A percentile compares a stretch with the other conserved stretches of the same genome.
These are phyloP conservation scores for Eucalyptus brandiana DNA, from an alignment of 345 rosid genomes.

Conservation along the genomic window DNA sequence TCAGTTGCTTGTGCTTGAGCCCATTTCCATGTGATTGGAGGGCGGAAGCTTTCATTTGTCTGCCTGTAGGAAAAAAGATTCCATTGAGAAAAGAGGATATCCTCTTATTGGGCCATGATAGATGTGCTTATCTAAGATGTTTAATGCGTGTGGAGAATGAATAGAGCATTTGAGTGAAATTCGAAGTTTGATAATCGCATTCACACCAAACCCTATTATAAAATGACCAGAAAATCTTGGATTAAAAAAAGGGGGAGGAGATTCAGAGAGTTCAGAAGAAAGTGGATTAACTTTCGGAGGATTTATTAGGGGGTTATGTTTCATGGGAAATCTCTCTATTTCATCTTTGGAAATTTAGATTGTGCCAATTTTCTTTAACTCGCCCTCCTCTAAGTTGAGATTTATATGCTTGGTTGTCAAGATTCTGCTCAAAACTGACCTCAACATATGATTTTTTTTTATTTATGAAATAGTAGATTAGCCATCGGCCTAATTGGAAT, in stretches of 20 bases:
- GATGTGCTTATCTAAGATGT: background rate
- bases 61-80: background rate
- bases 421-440: background rate
- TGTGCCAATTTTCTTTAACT: background rate
- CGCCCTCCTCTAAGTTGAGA: background rate
- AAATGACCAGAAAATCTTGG: background rate
- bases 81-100: background rate
- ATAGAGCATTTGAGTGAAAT: background rate
- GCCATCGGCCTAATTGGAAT: background rate
- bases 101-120: background rate
- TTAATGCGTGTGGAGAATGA: background rate
- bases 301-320: background rate
- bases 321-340: background rate
- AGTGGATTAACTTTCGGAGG: background rate
- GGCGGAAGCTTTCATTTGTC: background rate
- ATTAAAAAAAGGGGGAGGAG: background rate
- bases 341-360: background rate
- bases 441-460: background rate
- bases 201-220: background rate
- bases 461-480: background rate
- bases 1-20: background rate
- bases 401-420: background rate
- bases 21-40: background rate
- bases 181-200: background rate
- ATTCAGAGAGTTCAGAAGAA: background rate